phyloP scores from a whole-genome alignment of 2,329 filamentous ascomycete species.

The Xylaria sp. region DNA sequence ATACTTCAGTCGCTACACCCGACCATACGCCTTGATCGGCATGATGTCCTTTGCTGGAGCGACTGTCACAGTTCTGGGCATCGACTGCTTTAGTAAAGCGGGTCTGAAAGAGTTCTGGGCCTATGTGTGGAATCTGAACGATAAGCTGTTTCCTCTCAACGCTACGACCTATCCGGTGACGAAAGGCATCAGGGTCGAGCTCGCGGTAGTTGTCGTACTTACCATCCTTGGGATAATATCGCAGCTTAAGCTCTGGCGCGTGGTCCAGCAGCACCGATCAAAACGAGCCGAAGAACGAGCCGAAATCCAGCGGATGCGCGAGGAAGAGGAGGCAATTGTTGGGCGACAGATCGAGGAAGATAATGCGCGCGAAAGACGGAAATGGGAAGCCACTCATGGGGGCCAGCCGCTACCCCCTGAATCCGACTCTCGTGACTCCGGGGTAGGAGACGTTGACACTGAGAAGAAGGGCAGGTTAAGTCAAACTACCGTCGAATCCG shows the following conservation, averaged over 20 bases:
- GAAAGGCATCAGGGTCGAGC: conserved; percentile 82
- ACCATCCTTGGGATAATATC: conserved; percentile 77
- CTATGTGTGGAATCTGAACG: conserved; percentile 85
- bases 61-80: conserved; percentile 77
- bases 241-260: conserved; percentile 83
- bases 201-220: conserved; percentile 75
- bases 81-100: conserved; percentile 89
- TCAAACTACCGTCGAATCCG: conserved; percentile 38
- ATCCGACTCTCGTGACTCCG: conserved; percentile 51
- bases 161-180: conserved; percentile 83
- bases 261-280: conserved; percentile 67
- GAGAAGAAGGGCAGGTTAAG: conserved; percentile 43
- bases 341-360: conserved; percentile 67
- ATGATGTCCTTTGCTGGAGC: conserved; percentile 81
- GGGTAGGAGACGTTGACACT: conserved; percentile 51
- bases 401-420: conserved; percentile 45
- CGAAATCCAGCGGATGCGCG: conserved; percentile 49
- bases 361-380: conserved; percentile 62
- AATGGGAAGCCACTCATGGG: conserved; percentile 82
- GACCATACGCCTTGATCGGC: conserved; percentile 75
- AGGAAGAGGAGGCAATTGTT: conserved; percentile 66
- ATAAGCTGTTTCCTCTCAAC: conserved; percentile 75
- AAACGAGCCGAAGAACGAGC: conserved; percentile 53
- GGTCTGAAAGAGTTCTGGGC: conserved; percentile 96
- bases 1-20: conserved; percentile 78